Percentiles rank a stretch among this genome's conserved stretches.
Evolutionary conservation across 805 yeast genomes (phyloP).

Genomic region (Starmera dryadoides): DNA sequence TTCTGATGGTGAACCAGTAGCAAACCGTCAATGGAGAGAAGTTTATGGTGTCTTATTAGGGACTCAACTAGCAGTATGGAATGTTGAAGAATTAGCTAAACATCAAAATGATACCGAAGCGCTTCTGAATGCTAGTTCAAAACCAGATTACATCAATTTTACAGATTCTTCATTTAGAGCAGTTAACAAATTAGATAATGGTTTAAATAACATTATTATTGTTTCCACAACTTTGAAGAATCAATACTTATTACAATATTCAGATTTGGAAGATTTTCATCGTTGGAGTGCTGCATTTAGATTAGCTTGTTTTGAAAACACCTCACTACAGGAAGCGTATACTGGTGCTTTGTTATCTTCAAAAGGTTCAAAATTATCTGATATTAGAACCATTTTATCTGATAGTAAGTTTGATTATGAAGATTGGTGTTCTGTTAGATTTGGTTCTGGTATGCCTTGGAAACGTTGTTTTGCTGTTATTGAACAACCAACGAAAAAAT

Average conservation of each 20-base stretch:
- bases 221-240: slow-evolving; percentile 90
- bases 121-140: slow-evolving; percentile 50
- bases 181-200: slow-evolving; percentile 56
- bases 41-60: slow-evolving; percentile 91
- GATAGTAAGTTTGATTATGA: slow-evolving; percentile 83
- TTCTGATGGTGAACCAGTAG: slow-evolving; percentile 76
- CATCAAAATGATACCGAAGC: slow-evolving; percentile 37
- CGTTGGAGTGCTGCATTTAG: slow-evolving; percentile 84
- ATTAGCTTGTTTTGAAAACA: slow-evolving; percentile 72
- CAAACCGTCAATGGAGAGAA: slow-evolving; percentile 82
- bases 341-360: slow-evolving; percentile 91
- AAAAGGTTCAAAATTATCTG: slow-evolving; percentile 82
- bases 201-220: slow-evolving; percentile 66
- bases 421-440: slow-evolving; percentile 92
- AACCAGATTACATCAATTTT: slow-evolving; percentile 84
- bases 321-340: slow-evolving; percentile 86
- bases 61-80: slow-evolving; percentile 90
- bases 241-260: slow-evolving; percentile 74
- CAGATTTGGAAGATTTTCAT: slow-evolving; percentile 53
- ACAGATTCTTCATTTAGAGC: slow-evolving; percentile 85
- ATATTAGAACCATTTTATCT: slow-evolving; percentile 76
- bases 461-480: slow-evolving; percentile 87
- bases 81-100: slow-evolving; percentile 57
- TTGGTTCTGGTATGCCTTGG: slow-evolving; percentile 99
- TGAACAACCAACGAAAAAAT: slow-evolving; percentile 53